Conservation (phyloP, 306 rosid genomes). For the Geum urbanum region DNA sequence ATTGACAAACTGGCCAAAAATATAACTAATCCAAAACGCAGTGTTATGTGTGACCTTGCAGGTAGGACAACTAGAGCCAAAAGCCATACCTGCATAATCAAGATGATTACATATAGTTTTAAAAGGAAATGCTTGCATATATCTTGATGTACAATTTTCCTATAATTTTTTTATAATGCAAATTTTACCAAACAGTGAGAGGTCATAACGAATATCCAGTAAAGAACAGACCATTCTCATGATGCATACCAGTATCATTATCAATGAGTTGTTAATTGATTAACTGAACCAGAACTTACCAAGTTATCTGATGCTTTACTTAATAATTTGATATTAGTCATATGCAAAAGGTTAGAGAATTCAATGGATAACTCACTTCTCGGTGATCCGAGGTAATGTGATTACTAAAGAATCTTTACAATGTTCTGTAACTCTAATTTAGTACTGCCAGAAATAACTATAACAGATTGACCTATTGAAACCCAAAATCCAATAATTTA, state of each 20-base stretch:
- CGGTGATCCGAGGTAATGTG: neutral
- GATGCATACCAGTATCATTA: neutral
- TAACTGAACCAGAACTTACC: neutral
- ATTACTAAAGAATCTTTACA: neutral
- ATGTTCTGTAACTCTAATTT: neutral
- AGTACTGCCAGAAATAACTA: too few relatives aligned
- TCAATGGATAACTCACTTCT: neutral
- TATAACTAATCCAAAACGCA: conserved; percentile 64
- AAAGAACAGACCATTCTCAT: neutral
- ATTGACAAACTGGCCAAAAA: conserved; percentile 71
- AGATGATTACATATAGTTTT: neutral
- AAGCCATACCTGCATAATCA: conserved; percentile 78
- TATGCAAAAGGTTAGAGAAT: neutral
- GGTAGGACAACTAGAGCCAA: conserved; percentile 90
- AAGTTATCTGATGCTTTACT: neutral
- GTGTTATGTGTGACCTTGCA: conserved; percentile 66
- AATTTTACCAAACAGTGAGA: neutral
- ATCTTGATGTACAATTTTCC: neutral
- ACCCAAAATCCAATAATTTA: neutral
- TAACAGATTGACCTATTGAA: too few relatives aligned
- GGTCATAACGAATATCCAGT: neutral
- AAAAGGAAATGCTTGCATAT: neutral
- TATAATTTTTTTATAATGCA: neutral
- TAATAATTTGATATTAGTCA: neutral
- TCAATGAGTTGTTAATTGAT: neutral